Percentiles rank a stretch among this genome's conserved stretches.
Evolutionary conservation across 2,329 filamentous ascomycete species (phyloP).

Genomic region (Lojkania enalia): DNA sequence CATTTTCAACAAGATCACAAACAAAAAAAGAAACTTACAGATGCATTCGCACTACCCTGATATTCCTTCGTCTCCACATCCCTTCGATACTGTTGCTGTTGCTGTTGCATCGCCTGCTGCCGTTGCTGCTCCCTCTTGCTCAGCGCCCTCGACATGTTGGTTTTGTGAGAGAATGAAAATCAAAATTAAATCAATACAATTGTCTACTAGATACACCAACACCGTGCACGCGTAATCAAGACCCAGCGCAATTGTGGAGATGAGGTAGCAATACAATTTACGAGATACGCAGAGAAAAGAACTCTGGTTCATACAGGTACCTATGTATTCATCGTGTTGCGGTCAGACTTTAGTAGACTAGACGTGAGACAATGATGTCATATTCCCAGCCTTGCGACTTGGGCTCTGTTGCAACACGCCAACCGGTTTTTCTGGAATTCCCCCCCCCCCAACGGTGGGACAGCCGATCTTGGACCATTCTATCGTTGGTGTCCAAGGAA

Average conservation of each 20-base stretch:
- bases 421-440: constrained; percentile 22
- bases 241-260: too few relatives aligned
- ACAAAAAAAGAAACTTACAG: too few relatives aligned
- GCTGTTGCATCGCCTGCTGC: constrained; percentile 25
- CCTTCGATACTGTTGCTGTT: constrained; percentile 18
- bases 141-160: constrained; percentile 27
- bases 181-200: neutral
- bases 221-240: too few relatives aligned
- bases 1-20: too few relatives aligned
- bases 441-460: neutral
- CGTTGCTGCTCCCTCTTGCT: constrained; percentile 28
- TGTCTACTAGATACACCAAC: neutral
- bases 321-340: neutral
- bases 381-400: constrained; percentile 4
- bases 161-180: neutral
- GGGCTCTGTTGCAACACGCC: constrained; percentile 6
- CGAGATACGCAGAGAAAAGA: neutral
- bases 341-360: too few relatives aligned
- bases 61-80: constrained; percentile 35
- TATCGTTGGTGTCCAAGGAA: too few relatives aligned
- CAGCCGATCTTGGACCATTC: constrained; percentile 21
- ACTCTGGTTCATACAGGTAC: constrained; percentile 1
- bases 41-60: constrained; percentile 35
- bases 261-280: neutral
- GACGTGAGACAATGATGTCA: constrained; percentile 25